Evolutionary conservation across 345 rosid genomes (phyloP).

Genomic region (Leavenworthia alabamica): DNA sequence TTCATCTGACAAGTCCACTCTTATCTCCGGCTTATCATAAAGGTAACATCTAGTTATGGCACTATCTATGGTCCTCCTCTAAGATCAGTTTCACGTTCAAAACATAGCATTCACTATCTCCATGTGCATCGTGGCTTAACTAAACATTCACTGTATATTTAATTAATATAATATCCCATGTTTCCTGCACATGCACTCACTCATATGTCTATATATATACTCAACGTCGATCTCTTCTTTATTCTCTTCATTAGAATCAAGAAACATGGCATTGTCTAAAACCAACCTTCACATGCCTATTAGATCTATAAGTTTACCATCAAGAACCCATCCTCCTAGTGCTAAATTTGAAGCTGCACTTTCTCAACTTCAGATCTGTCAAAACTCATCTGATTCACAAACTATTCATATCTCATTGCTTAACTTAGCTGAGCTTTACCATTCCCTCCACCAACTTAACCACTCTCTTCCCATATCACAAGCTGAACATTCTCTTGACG

Average conservation of each 20-base stretch:
- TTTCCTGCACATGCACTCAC: slow-evolving; percentile 24
- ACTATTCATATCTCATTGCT: slow-evolving; percentile 32
- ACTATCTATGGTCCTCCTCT: slow-evolving; percentile 23
- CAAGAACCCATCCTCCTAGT: slow-evolving; percentile 43
- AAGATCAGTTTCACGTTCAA: slow-evolving; percentile 19
- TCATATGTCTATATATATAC: slow-evolving; percentile 29
- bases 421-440: slow-evolving; percentile 43
- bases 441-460: slow-evolving; percentile 32
- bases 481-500: slow-evolving; percentile 42
- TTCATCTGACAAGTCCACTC: slow-evolving; percentile 24
- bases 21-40: slow-evolving; percentile 13
- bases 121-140: slow-evolving; percentile 30
- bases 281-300: slow-evolving; percentile 25
- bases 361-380: slow-evolving; percentile 36
- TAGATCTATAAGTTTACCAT: slow-evolving; percentile 54
- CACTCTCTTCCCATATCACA: slow-evolving; percentile 28
- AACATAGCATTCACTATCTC: slow-evolving; percentile 21
- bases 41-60: slow-evolving; percentile 20
- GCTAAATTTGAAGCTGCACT: slow-evolving; percentile 41
- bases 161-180: slow-evolving; percentile 22
- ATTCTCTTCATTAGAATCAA: slow-evolving; percentile 13
- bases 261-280: slow-evolving; percentile 25
- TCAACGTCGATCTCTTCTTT: slow-evolving; percentile 9
- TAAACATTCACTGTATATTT: slow-evolving; percentile 13
- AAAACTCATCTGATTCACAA: slow-evolving; percentile 25